Base-by-base conservation (phyloP, 192 early-diverging fungal genomes). In the Coemansia sp. region DNA sequence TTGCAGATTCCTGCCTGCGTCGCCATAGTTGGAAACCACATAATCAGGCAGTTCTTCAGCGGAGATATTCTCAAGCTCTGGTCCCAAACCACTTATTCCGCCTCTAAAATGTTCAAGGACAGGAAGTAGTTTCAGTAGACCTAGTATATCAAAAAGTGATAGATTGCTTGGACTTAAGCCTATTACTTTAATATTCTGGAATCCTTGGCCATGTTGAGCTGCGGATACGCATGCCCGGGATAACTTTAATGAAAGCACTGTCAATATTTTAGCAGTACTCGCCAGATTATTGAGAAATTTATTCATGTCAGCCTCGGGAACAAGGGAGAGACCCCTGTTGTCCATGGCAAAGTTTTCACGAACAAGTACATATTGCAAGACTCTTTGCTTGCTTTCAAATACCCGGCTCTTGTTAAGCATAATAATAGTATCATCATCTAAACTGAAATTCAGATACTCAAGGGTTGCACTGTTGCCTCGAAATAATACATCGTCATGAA, bases 381-480 rank as follows among this genome's bases (percentile, higher is more conserved):
- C 13, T 8, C 7, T 43, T 8, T 43, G 42, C 10, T 43, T 16
- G 7, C 42, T 43, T 43, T 13, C 4, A 34, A 34, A 33, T 29
- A 16, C 33, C 4, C 29, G 55, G 0, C 2, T 5, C 16, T 6
- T 33, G 36, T 36, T 59, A 5, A 59, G 55, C 7, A 36, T 59
- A 16, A 1, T 5, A 36, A 36, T n/a, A 18, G 55, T 24, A 2
- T 34, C 33, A 3, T 6, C 1, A 12, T 36, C 33, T 18, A 59
- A 15, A 24, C 15, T 18, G 5, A 59, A 27, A 3, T 59, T 13
- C 55, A 67, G 20, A 36, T 57, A 55, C 33, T 67, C 66, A 20
- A 67, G 52, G 9, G 66, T 57, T 2, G 10, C 47, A 13, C 36
- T 42, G 33, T 67, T 67, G 20, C 66, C 66, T 13, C 36, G 66